Base-by-base conservation (phyloP, 2,329 filamentous ascomycete genomes). In the Talaromyces sp. region DNA sequence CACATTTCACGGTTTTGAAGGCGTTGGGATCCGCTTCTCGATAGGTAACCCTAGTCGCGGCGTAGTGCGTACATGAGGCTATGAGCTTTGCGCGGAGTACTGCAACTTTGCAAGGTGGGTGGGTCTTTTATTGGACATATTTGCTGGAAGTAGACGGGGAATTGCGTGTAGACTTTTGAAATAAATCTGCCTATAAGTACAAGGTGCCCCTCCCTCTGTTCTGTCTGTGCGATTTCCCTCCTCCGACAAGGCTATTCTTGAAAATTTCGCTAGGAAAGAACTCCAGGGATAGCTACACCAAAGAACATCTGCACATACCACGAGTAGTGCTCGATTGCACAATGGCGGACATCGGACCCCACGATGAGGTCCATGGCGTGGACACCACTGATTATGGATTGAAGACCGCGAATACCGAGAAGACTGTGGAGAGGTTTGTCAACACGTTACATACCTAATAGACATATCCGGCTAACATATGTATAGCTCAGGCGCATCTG, bases 281-380 rank as follows among this genome's bases (percentile, higher is more conserved):
- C 8, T 35, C 7, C 13, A 6, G 13, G 22, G 28, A 15, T 31
- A 46, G 25, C n/a, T 46, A 19, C 10, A 17, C 8, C 43, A 46
- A 17, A 15, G 15, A 46, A 17, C 15, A 31, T 46, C 43, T n/a
- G 22, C 28, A 17, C 41, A 28, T 3, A 6, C 41, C 10, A 46
- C 25, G 17, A n/a, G 43, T 46, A 17, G 43, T 46, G 11, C 43
- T 46, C 43, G 10, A 21, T 17, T 39, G 5, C 41, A 50, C 9
- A 15, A 56, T 56, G 53, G 35, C 40, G 35, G 22, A 48, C 40
- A 46, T 45, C 19, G 43, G 33, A 25, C 53, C 53, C 48, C 33
- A 25, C 2, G 21, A 56, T 11, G 41, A 40, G 21, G 53, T 56
- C 41, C 35, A 37, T 31, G 5, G 19, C 8, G 21, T 56, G 10